Conservation (phyloP, 805 yeast species). For the Clavispora fructus region DNA sequence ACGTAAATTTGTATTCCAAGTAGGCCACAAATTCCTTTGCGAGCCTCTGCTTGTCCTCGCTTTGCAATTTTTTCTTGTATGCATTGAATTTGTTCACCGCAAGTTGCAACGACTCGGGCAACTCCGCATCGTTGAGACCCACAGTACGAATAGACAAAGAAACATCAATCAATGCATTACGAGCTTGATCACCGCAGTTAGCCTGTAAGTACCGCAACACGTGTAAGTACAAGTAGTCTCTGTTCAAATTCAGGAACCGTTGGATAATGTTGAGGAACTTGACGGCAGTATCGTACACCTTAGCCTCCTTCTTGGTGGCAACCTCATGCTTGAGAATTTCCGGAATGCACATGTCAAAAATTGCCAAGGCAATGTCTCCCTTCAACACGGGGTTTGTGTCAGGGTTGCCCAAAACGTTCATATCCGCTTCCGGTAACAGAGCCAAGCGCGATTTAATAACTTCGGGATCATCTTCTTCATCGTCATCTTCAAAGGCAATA, state of each 20-base stretch:
- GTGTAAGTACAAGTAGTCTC: slow-evolving; percentile 62
- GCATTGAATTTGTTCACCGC: slow-evolving; percentile 69
- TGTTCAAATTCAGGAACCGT: slow-evolving; percentile 62
- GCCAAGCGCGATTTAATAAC: slow-evolving; percentile 62
- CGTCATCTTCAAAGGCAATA: slow-evolving; percentile 40
- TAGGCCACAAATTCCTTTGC: slow-evolving; percentile 22
- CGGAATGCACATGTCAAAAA: slow-evolving; percentile 34
- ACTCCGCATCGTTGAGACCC: slow-evolving; percentile 31
- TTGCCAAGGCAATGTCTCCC: slow-evolving; percentile 44
- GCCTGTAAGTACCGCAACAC: slow-evolving; percentile 50
- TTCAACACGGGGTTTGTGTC: slow-evolving; percentile 71
- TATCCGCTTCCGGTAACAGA: slow-evolving; percentile 79
- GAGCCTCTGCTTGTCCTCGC: slow-evolving; percentile 27
- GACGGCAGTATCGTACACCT: slow-evolving; percentile 34
- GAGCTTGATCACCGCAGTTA: slow-evolving; percentile 34
- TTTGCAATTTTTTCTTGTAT: slow-evolving; percentile 41
- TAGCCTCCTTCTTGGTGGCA: slow-evolving; percentile 28
- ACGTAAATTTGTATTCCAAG: slow-evolving; percentile 23
- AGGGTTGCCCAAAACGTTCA: slow-evolving; percentile 79
- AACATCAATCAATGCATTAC: slow-evolving; percentile 49
- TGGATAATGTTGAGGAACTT: slow-evolving; percentile 57
- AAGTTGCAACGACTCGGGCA: slow-evolving; percentile 59
- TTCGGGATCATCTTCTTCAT: slow-evolving; percentile 43
- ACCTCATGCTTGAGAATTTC: slow-evolving; percentile 23
- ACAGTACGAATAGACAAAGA: slow-evolving; percentile 62